phyloP scores from a whole-genome alignment of 169 alveolate genomes.

The Cryptosporidium xiaoi region DNA sequence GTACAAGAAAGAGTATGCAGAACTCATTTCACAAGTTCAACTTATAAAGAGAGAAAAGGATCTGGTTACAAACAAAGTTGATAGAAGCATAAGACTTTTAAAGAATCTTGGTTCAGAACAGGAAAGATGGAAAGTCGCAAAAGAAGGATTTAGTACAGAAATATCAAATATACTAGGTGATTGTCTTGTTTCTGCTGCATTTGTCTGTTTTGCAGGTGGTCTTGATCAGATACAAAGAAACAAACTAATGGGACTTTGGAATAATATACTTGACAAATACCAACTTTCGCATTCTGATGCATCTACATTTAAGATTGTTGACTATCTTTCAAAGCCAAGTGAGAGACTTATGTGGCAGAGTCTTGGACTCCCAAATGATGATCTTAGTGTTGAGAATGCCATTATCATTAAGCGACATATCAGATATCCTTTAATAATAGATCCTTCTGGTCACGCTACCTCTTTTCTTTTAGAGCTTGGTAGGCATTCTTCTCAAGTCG shows the following conservation, averaged over 20 bases:
- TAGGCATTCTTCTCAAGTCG: background rate
- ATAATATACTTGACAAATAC: constrained; percentile 77
- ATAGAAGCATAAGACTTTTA: constrained; percentile 88
- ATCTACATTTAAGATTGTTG: constrained; percentile 87
- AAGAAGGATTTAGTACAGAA: constrained; percentile 83
- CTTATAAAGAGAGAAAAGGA: constrained; percentile 93
- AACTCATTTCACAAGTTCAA: constrained; percentile 91
- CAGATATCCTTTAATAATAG: constrained; percentile 95
- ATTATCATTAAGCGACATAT: constrained; percentile 88
- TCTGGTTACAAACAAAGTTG: constrained; percentile 91
- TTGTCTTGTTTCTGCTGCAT: constrained; percentile 94
- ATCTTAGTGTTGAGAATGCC: constrained; percentile 96
- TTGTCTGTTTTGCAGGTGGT: constrained; percentile 78
- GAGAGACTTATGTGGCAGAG: constrained; percentile 89
- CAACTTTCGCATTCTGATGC: constrained; percentile 85
- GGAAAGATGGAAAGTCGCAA: constrained; percentile 91
- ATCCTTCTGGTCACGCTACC: constrained; percentile 95
- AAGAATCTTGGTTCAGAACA: constrained; percentile 90
- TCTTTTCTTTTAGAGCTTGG: constrained; percentile 79
- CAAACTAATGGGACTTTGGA: constrained; percentile 73
- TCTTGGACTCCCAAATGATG: constrained; percentile 95
- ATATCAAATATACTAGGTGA: constrained; percentile 93
- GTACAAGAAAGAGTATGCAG: constrained; percentile 94
- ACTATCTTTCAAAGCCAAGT: constrained; percentile 94
- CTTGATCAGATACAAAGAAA: constrained; percentile 49